Conservation (phyloP, 371 early-diverging fungal genomes). For the Mortierella polycephala region DNA sequence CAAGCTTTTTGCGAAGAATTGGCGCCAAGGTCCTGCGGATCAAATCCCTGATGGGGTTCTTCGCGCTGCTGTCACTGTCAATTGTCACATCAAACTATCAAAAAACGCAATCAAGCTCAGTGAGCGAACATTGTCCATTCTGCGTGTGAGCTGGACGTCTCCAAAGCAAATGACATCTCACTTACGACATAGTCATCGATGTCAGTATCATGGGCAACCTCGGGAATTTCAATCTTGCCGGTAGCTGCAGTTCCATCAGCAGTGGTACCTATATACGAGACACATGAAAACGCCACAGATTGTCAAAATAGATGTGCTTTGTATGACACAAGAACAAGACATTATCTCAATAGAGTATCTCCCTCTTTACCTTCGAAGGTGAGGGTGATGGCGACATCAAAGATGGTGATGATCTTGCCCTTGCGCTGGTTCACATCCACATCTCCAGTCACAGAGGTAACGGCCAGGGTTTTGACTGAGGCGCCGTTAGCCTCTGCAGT, state of each 20-base stretch:
- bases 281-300: background rate
- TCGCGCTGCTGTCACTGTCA: slow-evolving; percentile 66
- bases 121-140: too few relatives aligned
- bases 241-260: slow-evolving; percentile 73
- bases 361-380: slow-evolving; percentile 82
- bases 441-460: slow-evolving; percentile 81
- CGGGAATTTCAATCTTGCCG: slow-evolving; percentile 89
- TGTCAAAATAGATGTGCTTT: background rate
- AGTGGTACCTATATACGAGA: slow-evolving; percentile 58
- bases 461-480: slow-evolving; percentile 64
- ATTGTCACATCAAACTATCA: slow-evolving; percentile 81
- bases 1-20: slow-evolving; percentile 71
- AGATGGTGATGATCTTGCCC: slow-evolving; percentile 90
- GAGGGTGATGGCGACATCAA: slow-evolving; percentile 80
- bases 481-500: slow-evolving; percentile 61
- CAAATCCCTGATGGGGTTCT: slow-evolving; percentile 74
- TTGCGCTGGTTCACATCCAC: slow-evolving; percentile 93
- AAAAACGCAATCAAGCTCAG: background rate
- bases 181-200: slow-evolving; percentile 81
- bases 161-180: too few relatives aligned
- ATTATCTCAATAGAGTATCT: background rate
- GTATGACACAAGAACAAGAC: background rate
- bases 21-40: slow-evolving; percentile 77
- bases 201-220: slow-evolving; percentile 92
- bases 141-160: too few relatives aligned